These are phyloP conservation scores for Neonectria neomacrospora DNA, from an alignment of 2,329 filamentous ascomycete species.

Conservation along the genomic window DNA sequence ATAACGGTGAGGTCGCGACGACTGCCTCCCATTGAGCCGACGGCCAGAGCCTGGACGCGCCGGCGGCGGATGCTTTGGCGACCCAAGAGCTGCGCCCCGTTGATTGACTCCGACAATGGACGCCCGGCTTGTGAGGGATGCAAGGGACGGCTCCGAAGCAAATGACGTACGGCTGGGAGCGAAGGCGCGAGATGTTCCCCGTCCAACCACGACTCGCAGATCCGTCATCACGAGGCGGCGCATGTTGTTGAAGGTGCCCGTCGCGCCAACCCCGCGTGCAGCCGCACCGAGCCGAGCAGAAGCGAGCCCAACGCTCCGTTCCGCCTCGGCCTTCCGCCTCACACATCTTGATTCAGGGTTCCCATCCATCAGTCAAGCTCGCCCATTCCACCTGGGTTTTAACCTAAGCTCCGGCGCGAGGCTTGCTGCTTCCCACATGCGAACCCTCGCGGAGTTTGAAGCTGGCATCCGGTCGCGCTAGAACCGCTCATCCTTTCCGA, in stretches of 20 bases:
- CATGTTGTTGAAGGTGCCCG: neutral
- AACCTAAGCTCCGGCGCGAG: constrained; percentile 1
- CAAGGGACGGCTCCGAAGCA: neutral
- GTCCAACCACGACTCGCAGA: neutral
- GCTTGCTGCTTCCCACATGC: constrained; percentile 20
- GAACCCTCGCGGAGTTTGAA: constrained; percentile 12
- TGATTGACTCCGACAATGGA: constrained; percentile 6
- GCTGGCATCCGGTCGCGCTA: constrained; percentile 12
- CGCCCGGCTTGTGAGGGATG: constrained; percentile 16
- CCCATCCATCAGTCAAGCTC: neutral
- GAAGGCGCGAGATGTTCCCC: neutral
- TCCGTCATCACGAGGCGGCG: constrained; percentile 8
- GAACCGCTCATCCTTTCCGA: neutral
- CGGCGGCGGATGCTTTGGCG: neutral
- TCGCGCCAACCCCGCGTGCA: constrained; percentile 33
- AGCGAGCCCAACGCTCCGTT: constrained; percentile 17
- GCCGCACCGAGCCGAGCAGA: constrained; percentile 42
- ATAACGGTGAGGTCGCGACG: neutral
- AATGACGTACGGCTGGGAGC: constrained; percentile 6
- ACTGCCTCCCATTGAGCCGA: neutral
- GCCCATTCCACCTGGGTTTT: neutral
- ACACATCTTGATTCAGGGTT: neutral
- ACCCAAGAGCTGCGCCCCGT: constrained; percentile 9
- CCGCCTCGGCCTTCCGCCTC: neutral
- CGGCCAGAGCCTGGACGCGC: neutral